Conservation (phyloP, 2,329 filamentous ascomycete genomes). For the Periconia macrospinosa region DNA sequence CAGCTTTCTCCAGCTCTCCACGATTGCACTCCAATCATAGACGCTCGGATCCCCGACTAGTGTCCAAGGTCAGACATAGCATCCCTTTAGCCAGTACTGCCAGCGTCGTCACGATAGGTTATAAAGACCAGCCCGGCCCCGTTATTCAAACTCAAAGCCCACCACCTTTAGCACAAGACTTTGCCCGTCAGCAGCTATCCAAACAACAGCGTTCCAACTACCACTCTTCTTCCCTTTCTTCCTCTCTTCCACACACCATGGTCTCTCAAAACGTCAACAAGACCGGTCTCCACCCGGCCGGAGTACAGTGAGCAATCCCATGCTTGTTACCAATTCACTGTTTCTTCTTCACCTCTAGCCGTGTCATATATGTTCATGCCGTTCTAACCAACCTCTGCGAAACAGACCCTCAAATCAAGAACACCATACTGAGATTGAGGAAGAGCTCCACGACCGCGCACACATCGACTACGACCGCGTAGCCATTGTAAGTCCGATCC, state of each 20-base stretch:
- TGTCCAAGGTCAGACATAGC: slow-evolving; percentile 26
- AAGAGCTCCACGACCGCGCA: slow-evolving; percentile 94
- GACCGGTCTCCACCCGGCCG: slow-evolving; percentile 85
- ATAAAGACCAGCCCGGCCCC: slow-evolving; percentile 42
- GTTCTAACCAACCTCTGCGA: slow-evolving; percentile 20
- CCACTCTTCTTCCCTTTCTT: slow-evolving; percentile 59
- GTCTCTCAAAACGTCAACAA: slow-evolving; percentile 72
- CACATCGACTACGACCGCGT: slow-evolving; percentile 99
- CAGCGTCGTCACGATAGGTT: slow-evolving; percentile 35
- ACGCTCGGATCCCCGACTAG: slow-evolving; percentile 17
- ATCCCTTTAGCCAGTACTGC: slow-evolving; percentile 9
- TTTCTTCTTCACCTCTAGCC: not conserved
- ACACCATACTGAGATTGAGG: slow-evolving; percentile 96
- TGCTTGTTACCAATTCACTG: slow-evolving; percentile 2
- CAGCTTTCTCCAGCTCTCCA: slow-evolving; percentile 5
- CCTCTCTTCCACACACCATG: slow-evolving; percentile 38
- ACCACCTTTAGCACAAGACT: slow-evolving; percentile 57
- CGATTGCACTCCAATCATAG: slow-evolving; percentile 27
- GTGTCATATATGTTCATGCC: not conserved
- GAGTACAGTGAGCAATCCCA: slow-evolving; percentile 73
- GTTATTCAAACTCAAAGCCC: slow-evolving; percentile 42
- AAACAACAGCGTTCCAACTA: slow-evolving; percentile 63
- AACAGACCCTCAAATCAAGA: slow-evolving; percentile 71
- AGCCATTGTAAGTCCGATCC: slow-evolving; percentile 73
- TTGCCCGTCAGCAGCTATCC: slow-evolving; percentile 59